Conservation (phyloP, 176 grass and related monocot species). For the Typha latifolia region DNA sequence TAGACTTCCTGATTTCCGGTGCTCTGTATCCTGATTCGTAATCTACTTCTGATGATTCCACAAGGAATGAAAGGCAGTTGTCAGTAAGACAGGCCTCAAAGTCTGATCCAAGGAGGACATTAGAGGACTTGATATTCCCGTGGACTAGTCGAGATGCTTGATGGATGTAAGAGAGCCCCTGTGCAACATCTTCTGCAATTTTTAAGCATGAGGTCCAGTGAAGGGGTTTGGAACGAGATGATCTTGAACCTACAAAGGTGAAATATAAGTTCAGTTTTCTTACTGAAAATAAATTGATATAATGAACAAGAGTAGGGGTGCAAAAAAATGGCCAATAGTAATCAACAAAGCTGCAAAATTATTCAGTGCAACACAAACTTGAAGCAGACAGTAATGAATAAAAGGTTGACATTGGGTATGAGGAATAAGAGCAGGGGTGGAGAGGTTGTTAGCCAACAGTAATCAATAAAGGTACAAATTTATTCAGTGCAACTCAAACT, state of each 20-base stretch:
- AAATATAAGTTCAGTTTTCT: background rate
- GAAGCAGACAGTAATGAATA: background rate
- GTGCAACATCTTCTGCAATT: conserved; percentile 87
- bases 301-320: background rate
- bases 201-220: conserved; percentile 99
- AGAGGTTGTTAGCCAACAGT: no score
- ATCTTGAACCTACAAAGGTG: conserved; percentile 54
- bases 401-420: no score
- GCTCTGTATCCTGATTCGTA: conserved; percentile 50
- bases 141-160: conserved; percentile 89
- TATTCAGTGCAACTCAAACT: no score
- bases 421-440: no score
- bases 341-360: no score
- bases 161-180: conserved; percentile 92
- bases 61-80: conserved; percentile 73
- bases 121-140: conserved; percentile 79
- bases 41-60: conserved; percentile 58
- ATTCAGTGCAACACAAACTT: no score
- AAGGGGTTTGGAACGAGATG: conserved; percentile 65
- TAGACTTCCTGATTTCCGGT: conserved; percentile 71
- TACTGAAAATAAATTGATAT: background rate
- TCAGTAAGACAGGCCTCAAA: conserved; percentile 95
- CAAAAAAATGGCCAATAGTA: background rate
- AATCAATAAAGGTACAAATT: no score
- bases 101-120: conserved; percentile 83